Percentiles rank a stretch among this genome's conserved stretches.
Evolutionary conservation across 371 early-diverging fungal genomes (phyloP).

Genomic region (Circinella minor): DNA sequence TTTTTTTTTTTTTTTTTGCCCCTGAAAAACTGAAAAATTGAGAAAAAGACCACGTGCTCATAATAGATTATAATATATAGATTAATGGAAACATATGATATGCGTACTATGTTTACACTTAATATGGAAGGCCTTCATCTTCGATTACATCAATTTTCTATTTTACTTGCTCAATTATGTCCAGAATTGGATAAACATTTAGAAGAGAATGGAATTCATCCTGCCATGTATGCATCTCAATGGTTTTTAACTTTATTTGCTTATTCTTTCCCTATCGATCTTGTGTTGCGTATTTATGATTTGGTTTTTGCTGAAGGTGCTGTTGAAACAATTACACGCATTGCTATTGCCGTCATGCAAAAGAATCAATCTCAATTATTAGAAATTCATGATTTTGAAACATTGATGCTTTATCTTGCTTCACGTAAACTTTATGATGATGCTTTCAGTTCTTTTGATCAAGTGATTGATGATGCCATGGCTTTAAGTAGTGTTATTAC

Average conservation of each 20-base stretch:
- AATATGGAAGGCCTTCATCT: conserved; percentile 89
- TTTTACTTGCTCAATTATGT: conserved; percentile 78
- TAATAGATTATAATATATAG: conserved; percentile 41
- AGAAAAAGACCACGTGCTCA: conserved; percentile 26
- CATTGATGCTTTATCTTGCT: conserved; percentile 79
- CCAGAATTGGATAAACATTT: conserved; percentile 83
- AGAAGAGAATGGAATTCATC: conserved; percentile 70
- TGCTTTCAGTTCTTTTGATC: conserved; percentile 67
- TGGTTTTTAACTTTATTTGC: conserved; percentile 97
- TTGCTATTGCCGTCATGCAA: conserved; percentile 85
- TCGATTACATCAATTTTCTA: conserved; percentile 86
- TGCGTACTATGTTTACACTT: conserved; percentile 84
- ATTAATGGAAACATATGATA: conserved; percentile 87
- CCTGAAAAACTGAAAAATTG: conserved; percentile 20
- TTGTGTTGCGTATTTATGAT: conserved; percentile 92
- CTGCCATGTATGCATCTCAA: conserved; percentile 91
- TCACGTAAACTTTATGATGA: conserved; percentile 79
- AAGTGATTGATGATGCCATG: conserved; percentile 80
- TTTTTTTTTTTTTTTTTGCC: conserved; percentile 4
- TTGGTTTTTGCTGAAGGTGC: conserved; percentile 89
- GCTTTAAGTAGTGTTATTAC: conserved; percentile 71
- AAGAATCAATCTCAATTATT: conserved; percentile 79
- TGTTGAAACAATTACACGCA: conserved; percentile 83
- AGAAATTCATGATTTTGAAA: conserved; percentile 82
- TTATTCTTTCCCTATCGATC: conserved; percentile 86